Evolutionary conservation across 2,329 filamentous ascomycete species (phyloP).

Genomic region (Xylaria sp.): DNA sequence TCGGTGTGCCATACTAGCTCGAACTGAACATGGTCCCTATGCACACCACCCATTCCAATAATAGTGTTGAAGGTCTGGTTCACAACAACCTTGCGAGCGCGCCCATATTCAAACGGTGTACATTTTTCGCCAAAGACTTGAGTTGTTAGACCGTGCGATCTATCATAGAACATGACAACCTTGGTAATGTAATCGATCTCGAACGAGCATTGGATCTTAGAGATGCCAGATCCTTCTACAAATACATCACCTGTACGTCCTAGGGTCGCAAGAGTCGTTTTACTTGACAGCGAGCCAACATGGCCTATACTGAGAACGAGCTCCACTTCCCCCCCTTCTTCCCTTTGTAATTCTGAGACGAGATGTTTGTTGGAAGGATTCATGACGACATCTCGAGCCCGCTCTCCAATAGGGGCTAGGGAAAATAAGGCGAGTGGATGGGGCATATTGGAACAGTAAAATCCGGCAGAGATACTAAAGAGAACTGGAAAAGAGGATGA

Average conservation of each 20-base stretch:
- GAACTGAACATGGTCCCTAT: neutral
- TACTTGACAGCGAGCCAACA: neutral
- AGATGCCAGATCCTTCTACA: neutral
- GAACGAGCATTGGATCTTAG: slow-evolving; percentile 18
- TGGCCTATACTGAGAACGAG: slow-evolving; percentile 19
- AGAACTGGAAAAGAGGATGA: no score
- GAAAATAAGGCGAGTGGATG: no score
- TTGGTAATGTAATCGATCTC: neutral
- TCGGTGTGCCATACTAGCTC: neutral
- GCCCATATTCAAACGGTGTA: neutral
- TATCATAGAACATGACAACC: slow-evolving; percentile 18
- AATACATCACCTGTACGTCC: slow-evolving; percentile 11
- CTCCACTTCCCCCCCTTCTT: no score
- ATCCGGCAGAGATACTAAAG: no score
- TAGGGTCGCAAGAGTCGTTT: neutral
- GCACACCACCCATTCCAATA: slow-evolving; percentile 6
- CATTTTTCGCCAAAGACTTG: neutral
- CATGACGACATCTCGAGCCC: no score
- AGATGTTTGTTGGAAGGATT: no score
- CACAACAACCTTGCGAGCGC: slow-evolving; percentile 15
- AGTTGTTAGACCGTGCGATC: neutral
- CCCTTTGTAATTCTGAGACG: no score
- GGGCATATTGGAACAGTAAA: no score
- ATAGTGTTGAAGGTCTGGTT: accelerated
- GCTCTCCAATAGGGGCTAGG: no score